phyloP scores from a whole-genome alignment of 805 yeast species.

The Teunomyces barrocoloradensis region DNA sequence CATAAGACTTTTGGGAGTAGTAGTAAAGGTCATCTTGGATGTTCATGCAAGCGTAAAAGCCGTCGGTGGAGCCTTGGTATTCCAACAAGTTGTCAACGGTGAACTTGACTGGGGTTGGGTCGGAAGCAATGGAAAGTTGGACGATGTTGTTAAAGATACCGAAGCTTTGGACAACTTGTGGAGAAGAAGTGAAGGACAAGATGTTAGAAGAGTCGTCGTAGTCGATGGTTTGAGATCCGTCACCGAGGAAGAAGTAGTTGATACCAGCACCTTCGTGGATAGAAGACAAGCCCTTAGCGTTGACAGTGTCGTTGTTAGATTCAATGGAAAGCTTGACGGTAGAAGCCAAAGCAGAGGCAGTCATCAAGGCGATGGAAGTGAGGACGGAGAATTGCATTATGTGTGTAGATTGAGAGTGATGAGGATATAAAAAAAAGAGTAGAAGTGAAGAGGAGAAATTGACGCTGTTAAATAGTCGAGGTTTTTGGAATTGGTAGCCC shows the following conservation, averaged over 20 bases:
- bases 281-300: slow-evolving; percentile 7
- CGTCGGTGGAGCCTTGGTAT: slow-evolving; percentile 25
- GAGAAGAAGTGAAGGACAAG: background rate
- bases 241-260: slow-evolving; percentile 35
- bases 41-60: slow-evolving; percentile 43
- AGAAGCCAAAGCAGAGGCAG: slow-evolving; percentile 8
- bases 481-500: too few species aligned
- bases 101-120: slow-evolving; percentile 9
- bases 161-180: slow-evolving; percentile 1
- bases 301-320: slow-evolving; percentile 1
- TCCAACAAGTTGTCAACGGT: slow-evolving; percentile 19
- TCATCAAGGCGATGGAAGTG: slow-evolving; percentile 7
- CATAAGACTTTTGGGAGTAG: slow-evolving; percentile 25
- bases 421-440: too few species aligned
- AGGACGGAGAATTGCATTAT: slow-evolving; percentile 6
- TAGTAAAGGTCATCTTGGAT: slow-evolving; percentile 40
- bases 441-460: too few species aligned
- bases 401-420: too few species aligned
- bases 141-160: slow-evolving; percentile 6
- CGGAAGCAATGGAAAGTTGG: slow-evolving; percentile 11
- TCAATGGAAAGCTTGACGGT: slow-evolving; percentile 3
- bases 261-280: slow-evolving; percentile 47
- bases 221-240: slow-evolving; percentile 15
- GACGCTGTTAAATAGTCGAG: too few species aligned
- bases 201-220: slow-evolving; percentile 15